Percentiles rank a stretch among this genome's conserved stretches.
phyloP scores from a whole-genome alignment of 2,329 filamentous ascomycete species.

The Curvularia sp. region DNA sequence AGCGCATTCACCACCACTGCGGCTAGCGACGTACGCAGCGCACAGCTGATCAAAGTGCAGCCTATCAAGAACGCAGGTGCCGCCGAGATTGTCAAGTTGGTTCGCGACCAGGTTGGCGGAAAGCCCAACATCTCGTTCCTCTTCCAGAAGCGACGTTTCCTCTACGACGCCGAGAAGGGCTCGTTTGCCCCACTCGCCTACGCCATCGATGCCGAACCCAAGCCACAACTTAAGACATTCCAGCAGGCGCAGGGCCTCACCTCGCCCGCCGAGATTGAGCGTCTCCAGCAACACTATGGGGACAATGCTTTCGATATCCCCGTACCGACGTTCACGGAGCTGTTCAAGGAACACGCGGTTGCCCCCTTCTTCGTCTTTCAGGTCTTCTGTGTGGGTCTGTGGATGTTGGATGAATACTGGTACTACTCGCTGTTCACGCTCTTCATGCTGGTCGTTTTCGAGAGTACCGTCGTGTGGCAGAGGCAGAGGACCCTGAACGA shows the following conservation, averaged over 20 bases:
- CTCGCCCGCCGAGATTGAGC: constrained; percentile 75
- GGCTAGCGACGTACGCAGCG: constrained; percentile 73
- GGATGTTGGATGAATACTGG: constrained; percentile 99
- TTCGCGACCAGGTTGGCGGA: constrained; percentile 77
- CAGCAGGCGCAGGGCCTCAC: constrained; percentile 80
- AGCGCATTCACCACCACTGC: constrained; percentile 80
- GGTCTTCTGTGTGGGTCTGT: constrained; percentile 96
- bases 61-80: constrained; percentile 87
- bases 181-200: constrained; percentile 85
- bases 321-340: constrained; percentile 90
- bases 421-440: constrained; percentile 99
- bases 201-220: constrained; percentile 83
- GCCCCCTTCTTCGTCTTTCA: constrained; percentile 99
- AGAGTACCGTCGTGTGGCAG: constrained; percentile 99
- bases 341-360: constrained; percentile 98
- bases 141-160: constrained; percentile 97
- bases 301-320: constrained; percentile 97
- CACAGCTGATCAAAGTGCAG: constrained; percentile 89
- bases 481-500: constrained; percentile 93
- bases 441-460: constrained; percentile 96
- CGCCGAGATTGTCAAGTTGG: constrained; percentile 83
- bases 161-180: constrained; percentile 75
- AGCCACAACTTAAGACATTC: constrained; percentile 78
- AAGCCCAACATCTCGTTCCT: constrained; percentile 85
- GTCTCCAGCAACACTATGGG: constrained; percentile 90